Evolutionary conservation across 208 protist species (phyloP), one percentile per base, ranked within the genome.

Genomic region (Crithidia fasciculata): DNA sequence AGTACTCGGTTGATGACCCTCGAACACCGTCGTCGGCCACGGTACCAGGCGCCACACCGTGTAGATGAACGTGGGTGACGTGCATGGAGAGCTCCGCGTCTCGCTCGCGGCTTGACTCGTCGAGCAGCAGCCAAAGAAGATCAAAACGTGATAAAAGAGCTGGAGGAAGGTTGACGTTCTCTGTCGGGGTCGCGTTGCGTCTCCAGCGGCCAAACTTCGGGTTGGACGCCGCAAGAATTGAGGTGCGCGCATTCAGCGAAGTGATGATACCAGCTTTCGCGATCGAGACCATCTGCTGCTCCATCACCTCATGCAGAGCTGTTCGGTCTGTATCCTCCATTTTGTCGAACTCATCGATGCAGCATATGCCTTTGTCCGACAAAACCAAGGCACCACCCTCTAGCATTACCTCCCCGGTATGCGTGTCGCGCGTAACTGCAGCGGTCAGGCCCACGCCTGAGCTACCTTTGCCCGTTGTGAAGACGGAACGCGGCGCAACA

Each of bases 311-410:
- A 80, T 99, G 98, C 36, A 99, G 92, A 10, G 98, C 93, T 5
- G 98, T 99, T 54, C 98, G 86, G 74, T 99, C 97, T 6, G 80
- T 83, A 67, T 99, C 98, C 72, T 91, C 92, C 98, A 99, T 99
- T 77, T 99, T 99, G 87, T 99, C 99, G 81, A 99, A 99, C 85
- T 99, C 99, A 83, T 99, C 99, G 70, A 99, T 99, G 85, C 99
- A 99, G 90, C 99, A 99, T 49, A 99, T 92, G 62, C 99, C 99
- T 19, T 95, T 88, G 79, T 99, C 99, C 40, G 90, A 93, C 18
- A 99, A 83, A 37, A 99, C 98, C 5, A 99, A 89, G 7, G 99
- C 98, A 66, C 98, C 96, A 47, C 89, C 94, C 80, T 99, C 99
- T 39, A 97, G 88, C 82, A 96, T 86, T 5, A 94, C 87, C 64